These are phyloP conservation scores for Gonium pectorale DNA, from an alignment of 139 green algal species.

Conservation along the genomic window DNA sequence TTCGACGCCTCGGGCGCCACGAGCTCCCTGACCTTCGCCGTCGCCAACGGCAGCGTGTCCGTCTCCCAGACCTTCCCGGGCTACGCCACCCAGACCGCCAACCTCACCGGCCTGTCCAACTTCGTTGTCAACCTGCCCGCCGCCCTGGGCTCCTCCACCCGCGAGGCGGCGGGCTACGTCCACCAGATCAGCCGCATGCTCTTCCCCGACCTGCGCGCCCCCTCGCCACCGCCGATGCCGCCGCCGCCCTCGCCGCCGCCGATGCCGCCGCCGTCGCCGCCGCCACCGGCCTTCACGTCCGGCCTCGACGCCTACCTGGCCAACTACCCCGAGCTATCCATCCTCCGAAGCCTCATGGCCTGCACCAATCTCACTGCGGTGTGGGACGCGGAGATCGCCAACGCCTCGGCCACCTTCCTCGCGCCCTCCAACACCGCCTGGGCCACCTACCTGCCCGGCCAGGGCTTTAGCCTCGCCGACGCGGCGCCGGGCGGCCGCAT, in stretches of 20 bases:
- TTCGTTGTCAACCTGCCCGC: neutral
- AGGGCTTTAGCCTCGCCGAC: neutral
- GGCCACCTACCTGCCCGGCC: neutral
- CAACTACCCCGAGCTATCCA: slow-evolving; percentile 1
- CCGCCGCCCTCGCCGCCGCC: neutral
- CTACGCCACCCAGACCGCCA: neutral
- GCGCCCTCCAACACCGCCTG: slow-evolving; percentile 4
- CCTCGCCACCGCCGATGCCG: neutral
- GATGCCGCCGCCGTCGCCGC: neutral
- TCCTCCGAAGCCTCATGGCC: neutral
- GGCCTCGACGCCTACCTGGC: neutral
- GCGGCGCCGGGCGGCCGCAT: neutral
- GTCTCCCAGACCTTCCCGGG: slow-evolving; percentile 2
- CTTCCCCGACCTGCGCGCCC: neutral
- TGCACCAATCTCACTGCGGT: slow-evolving; percentile 12
- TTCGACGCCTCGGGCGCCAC: neutral
- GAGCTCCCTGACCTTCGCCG: slow-evolving; percentile 12
- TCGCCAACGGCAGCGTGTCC: neutral
- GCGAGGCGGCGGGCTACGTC: neutral
- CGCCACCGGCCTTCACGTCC: neutral
- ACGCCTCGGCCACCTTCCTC: neutral
- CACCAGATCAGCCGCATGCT: neutral
- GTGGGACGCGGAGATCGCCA: neutral
- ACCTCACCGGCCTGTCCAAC: neutral
- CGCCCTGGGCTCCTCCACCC: neutral